phyloP scores from a whole-genome alignment of 2,329 filamentous ascomycete genomes.

The Penicillium sp. region DNA sequence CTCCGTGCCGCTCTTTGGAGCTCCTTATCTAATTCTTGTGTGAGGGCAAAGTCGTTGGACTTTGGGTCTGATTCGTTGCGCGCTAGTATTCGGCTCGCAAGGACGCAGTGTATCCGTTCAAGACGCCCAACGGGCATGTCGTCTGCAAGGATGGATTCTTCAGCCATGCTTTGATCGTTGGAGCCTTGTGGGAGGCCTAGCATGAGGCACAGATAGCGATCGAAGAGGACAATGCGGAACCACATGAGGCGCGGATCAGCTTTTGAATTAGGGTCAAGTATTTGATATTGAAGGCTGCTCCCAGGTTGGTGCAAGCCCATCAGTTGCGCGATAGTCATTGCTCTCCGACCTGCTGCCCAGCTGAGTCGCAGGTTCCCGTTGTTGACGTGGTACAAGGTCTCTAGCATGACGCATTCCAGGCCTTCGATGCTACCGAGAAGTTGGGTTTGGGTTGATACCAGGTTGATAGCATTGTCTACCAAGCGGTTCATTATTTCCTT shows the following conservation, averaged over 20 bases:
- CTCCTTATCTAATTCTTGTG: background rate
- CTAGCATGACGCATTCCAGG: constrained; percentile 42
- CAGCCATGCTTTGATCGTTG: background rate
- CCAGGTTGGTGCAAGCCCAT: constrained; percentile 29
- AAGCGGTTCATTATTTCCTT: constrained; percentile 26
- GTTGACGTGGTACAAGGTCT: constrained; percentile 36
- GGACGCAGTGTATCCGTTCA: background rate
- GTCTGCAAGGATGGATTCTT: background rate
- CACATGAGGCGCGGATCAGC: background rate
- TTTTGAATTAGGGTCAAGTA: background rate
- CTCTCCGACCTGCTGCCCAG: constrained; percentile 38
- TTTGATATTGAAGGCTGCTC: background rate
- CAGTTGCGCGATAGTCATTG: constrained; percentile 39
- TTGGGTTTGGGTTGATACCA: constrained; percentile 37
- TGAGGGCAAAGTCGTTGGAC: background rate
- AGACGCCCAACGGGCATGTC: background rate
- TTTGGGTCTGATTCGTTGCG: background rate
- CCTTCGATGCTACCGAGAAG: constrained; percentile 37
- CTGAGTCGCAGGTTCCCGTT: constrained; percentile 37
- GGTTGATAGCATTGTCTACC: constrained; percentile 25
- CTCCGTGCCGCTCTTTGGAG: background rate
- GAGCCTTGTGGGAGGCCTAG: background rate
- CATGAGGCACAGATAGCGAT: background rate
- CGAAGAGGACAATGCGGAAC: background rate
- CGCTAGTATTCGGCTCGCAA: background rate